Base-by-base conservation (phyloP, 768 basidiomycete genomes). In the Leccinum subgranulosum region DNA sequence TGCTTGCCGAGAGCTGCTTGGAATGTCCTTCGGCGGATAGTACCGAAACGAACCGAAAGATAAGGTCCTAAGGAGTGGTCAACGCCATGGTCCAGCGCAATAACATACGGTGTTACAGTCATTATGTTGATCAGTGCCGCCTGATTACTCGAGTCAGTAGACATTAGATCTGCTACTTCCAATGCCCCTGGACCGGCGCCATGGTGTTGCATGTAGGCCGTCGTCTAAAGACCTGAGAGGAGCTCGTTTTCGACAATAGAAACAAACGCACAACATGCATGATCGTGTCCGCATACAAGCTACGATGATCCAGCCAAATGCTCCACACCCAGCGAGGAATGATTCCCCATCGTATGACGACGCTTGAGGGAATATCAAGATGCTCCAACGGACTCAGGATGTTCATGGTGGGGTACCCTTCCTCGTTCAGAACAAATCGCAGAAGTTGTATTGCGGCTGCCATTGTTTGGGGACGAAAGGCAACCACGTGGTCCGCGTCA, bases 291-390 rank as follows among this genome's bases (percentile, higher is more conserved):
- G 78, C 73, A 34, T 83, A 70, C 28, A 79, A 75, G 39, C 74
- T 66, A 21, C 82, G 77, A 57, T 74, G 73, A 62, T 88, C 87
- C 49, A 72, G 67, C 85, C 87, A 90, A 7, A 78, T 69, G 11
- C 66, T 70, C 88, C 90, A 92, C 54, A 75, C 76, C 88, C 88
- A 90, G 1, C 80, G 77, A 3, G 87, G 67, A 11, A 79, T 71
- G 11, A 76, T 60, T 29, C 83, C 81, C 83, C 84, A 89, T 58
- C 72, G 72, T n/a, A 87, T 54, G n/a, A 90, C 66, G 21, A 87
- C 75, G 6, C 49, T 68, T 57, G 81, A 79, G 11, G 85, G 69
- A 47, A 64, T 55, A 66, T 84, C 80, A 6, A 79, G 66, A 19
- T 62, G 54, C 27, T 59, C 46, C 15, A 49, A 62, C 27, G 64